phyloP scores from a whole-genome alignment of 306 rosid genomes.

The Vigna angularis region DNA sequence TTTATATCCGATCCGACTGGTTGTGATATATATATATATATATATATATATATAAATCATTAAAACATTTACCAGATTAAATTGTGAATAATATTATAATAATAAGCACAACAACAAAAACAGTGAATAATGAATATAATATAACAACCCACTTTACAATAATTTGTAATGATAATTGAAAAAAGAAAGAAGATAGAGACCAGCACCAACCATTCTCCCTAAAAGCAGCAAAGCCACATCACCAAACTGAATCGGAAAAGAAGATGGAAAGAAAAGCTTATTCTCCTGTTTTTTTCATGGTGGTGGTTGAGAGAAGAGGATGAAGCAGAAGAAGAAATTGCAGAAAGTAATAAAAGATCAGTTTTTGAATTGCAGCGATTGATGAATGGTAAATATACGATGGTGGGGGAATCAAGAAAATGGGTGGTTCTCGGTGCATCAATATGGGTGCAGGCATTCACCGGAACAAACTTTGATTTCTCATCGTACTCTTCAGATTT shows the following conservation, averaged over 20 bases:
- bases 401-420: conserved; percentile 57
- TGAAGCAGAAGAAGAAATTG: no score
- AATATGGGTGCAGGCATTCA: conserved; percentile 76
- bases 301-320: background rate
- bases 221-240: background rate
- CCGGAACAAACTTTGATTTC: conserved; percentile 83
- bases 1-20: no score
- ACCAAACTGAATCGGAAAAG: background rate
- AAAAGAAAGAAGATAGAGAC: background rate
- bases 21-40: no score
- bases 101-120: no score
- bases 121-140: no score
- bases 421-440: conserved; percentile 65
- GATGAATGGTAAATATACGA: background rate
- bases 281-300: background rate
- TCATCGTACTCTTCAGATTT: conserved; percentile 68
- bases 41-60: no score
- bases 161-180: background rate
- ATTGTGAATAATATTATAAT: no score
- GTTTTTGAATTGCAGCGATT: no score
- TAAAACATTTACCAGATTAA: no score
- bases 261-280: background rate
- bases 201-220: background rate
- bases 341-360: no score
- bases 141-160: background rate